Conservation (phyloP, 2,329 filamentous ascomycete species). For the Exophiala spinifera region DNA sequence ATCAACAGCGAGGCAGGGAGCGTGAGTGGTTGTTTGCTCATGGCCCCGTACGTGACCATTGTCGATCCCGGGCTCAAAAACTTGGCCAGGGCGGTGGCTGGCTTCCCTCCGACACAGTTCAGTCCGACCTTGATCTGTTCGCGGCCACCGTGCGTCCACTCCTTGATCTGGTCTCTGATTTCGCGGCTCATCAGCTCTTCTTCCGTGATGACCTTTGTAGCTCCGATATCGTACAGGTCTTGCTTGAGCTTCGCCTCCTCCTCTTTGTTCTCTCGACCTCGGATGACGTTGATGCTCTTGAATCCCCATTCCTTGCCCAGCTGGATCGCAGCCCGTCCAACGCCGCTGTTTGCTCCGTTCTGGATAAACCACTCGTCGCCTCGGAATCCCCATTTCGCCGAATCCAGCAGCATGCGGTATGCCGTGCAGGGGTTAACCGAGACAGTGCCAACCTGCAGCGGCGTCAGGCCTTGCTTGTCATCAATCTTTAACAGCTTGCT, state of each 20-base stretch:
- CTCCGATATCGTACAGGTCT: conserved; percentile 60
- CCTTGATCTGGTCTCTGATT: conserved; percentile 53
- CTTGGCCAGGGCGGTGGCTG: conserved; percentile 74
- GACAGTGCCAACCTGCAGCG: conserved; percentile 80
- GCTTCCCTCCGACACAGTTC: conserved; percentile 92
- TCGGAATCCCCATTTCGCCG: conserved; percentile 55
- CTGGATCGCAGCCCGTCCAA: conserved; percentile 88
- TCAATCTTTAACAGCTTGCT: conserved; percentile 66
- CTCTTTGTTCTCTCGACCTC: conserved; percentile 63
- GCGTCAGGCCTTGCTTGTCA: conserved; percentile 65
- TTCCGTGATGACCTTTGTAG: conserved; percentile 62
- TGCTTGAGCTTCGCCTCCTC: conserved; percentile 58
- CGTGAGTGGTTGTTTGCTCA: conserved; percentile 81
- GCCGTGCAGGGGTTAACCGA: conserved; percentile 92
- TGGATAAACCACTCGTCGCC: conserved; percentile 94
- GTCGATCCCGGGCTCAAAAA: conserved; percentile 65
- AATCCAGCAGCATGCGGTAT: conserved; percentile 87
- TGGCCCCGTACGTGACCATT: conserved; percentile 92
- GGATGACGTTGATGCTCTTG: conserved; percentile 84
- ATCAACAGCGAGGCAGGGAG: conserved; percentile 83
- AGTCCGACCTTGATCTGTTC: conserved; percentile 73
- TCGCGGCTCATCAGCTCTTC: conserved; percentile 49
- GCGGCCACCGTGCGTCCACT: conserved; percentile 69
- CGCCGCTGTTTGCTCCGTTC: conserved; percentile 92
- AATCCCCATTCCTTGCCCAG: conserved; percentile 81